Evolutionary conservation across 768 basidiomycete species (phyloP).

Genomic region (Suillus decipiens): DNA sequence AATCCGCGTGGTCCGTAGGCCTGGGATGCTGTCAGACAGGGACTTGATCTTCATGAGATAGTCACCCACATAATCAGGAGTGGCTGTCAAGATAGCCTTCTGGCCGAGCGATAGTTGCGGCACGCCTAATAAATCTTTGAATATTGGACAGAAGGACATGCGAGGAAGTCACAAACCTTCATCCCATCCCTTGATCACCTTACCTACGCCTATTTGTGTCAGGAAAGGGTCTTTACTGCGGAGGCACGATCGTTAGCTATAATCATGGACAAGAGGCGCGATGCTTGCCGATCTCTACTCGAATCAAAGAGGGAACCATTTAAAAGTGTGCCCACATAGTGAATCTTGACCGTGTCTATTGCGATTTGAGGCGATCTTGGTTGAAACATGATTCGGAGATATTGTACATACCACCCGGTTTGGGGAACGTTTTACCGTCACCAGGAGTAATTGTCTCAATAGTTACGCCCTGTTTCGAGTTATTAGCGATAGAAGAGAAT

Average conservation of each 20-base stretch:
- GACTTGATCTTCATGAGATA: conserved; percentile 8
- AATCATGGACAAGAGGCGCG: conserved; percentile 4
- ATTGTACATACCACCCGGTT: conserved; percentile 60
- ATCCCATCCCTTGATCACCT: conserved; percentile 91
- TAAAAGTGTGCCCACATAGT: conserved; percentile 74
- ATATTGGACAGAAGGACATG: neutral
- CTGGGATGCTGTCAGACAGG: conserved; percentile 36
- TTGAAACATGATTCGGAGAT: conserved; percentile 12
- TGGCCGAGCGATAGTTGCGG: conserved; percentile 73
- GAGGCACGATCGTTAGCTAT: conserved; percentile 14
- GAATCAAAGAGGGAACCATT: conserved; percentile 75
- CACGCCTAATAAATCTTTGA: conserved; percentile 56
- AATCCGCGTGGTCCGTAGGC: conserved; percentile 76
- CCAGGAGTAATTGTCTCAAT: conserved; percentile 60
- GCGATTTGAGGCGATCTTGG: conserved; percentile 28
- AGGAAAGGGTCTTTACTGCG: conserved; percentile 60
- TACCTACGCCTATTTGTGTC: conserved; percentile 75
- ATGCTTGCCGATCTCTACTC: conserved; percentile 67
- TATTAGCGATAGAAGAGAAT: conserved; percentile 7
- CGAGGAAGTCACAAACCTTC: conserved; percentile 55
- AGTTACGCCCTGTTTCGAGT: conserved; percentile 60
- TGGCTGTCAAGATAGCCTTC: conserved; percentile 65
- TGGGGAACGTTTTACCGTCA: conserved; percentile 66
- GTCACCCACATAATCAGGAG: conserved; percentile 75
- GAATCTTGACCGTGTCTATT: conserved; percentile 70